These are phyloP conservation scores for Gyromitra esculenta DNA, from an alignment of 2,329 filamentous ascomycete genomes.

Conservation along the genomic window DNA sequence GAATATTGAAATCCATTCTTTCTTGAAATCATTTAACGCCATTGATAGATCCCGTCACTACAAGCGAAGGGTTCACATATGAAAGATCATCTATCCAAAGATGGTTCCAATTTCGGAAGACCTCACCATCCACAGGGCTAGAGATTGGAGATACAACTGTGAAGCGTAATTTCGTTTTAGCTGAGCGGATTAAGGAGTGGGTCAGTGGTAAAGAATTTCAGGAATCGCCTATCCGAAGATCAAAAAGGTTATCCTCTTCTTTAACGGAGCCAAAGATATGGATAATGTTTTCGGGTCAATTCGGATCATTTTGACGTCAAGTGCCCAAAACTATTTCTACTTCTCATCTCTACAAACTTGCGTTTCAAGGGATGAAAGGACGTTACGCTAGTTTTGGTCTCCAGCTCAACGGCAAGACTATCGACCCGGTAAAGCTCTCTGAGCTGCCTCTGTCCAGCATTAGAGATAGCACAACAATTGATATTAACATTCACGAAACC, in stretches of 20 bases:
- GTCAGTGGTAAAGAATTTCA: conserved; percentile 53
- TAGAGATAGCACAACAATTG: conserved; percentile 10
- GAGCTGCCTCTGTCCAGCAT: conserved; percentile 5
- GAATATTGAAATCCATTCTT: not conserved
- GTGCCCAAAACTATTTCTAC: conserved; percentile 40
- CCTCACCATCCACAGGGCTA: conserved; percentile 59
- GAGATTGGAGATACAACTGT: conserved; percentile 52
- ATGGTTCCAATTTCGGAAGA: conserved; percentile 59
- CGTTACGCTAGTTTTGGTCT: conserved; percentile 57
- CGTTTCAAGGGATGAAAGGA: conserved; percentile 58
- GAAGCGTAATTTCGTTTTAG: conserved; percentile 54
- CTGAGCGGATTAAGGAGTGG: conserved; percentile 57
- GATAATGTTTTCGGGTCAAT: conserved; percentile 43
- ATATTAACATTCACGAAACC: conserved; percentile 35
- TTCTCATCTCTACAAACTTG: conserved; percentile 57
- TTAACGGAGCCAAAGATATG: conserved; percentile 9
- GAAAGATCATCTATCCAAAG: conserved; percentile 59
- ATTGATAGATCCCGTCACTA: conserved; percentile 58
- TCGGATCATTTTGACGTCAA: conserved; percentile 43
- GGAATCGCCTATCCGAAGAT: not conserved
- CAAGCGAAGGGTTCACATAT: conserved; percentile 59
- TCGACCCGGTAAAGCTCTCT: conserved; percentile 13
- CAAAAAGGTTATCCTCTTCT: not conserved
- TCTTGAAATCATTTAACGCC: not conserved
- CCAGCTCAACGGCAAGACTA: conserved; percentile 30